Evolutionary conservation across 2,329 filamentous ascomycete genomes (phyloP).

Genomic region (Coniochaeta sp.): DNA sequence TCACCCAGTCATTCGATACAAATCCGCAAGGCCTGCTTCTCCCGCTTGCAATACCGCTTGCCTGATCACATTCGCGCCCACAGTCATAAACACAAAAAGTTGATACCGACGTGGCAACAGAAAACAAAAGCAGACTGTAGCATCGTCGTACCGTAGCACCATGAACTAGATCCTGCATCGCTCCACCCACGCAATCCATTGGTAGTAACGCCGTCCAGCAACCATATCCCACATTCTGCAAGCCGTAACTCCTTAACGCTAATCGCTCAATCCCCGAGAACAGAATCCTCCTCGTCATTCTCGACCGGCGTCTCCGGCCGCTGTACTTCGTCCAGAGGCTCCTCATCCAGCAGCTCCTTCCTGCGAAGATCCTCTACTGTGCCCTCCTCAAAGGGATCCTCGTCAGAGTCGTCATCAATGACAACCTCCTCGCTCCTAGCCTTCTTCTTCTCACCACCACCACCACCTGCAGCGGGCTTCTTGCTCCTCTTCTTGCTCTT

Average conservation of each 20-base stretch:
- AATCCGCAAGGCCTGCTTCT: neutral
- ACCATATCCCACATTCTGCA: neutral
- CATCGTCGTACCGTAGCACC: neutral
- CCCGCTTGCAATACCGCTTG: neutral
- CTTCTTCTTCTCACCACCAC: constrained; percentile 32
- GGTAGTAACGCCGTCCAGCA: neutral
- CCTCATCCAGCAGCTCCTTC: constrained; percentile 46
- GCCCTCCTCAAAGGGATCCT: constrained; percentile 47
- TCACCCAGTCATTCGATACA: neutral
- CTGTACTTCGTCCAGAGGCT: constrained; percentile 32
- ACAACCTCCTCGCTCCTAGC: constrained; percentile 38
- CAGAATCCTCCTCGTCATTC: constrained; percentile 6
- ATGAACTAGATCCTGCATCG: neutral
- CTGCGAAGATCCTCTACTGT: constrained; percentile 50
- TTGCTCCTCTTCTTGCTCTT: constrained; percentile 32
- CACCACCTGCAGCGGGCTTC: constrained; percentile 24
- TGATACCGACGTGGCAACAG: neutral
- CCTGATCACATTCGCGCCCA: neutral
- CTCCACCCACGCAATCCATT: neutral
- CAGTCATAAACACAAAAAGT: neutral
- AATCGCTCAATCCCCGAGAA: neutral
- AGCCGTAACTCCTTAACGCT: neutral
- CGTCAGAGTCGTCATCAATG: constrained; percentile 32
- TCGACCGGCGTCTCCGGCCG: constrained; percentile 9
- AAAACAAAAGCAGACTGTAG: neutral